Base-by-base conservation (phyloP, 257 asterid genomes). In the Scutellaria galericulata region DNA sequence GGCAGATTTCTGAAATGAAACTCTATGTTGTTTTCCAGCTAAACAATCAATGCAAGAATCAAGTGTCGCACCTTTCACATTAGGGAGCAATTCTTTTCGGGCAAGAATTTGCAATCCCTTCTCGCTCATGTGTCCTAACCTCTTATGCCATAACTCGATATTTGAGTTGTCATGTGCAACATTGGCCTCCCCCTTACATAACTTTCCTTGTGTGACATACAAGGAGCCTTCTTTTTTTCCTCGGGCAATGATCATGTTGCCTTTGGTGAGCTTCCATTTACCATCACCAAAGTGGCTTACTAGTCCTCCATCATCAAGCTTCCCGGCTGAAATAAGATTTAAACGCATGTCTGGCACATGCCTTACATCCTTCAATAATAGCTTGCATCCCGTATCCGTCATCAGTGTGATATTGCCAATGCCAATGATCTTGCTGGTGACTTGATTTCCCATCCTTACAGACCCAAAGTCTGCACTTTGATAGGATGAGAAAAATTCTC, bases 221-320 rank as follows among this genome's bases (percentile, higher is more conserved):
- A 70, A 14, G 13, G 42, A 5, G 11, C 42, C n/a, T 6, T 3
- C 13, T 12, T 55, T 70, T 5, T 0, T 40, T 42, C 75, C 56
- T 70, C 20, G 58, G 14, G 22, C 67, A 13, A 12, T 13, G 10
- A 58, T 20, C 44, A 70, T 13, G 3, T 27, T 52, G 9, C 58
- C 44, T 57, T 12, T 55, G 9, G 75, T 7, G 11, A 70, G 75
- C 56, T 70, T 70, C 58, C 58, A 70, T 42, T 57, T 54, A 6
- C 66, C 27, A 40, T 59, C 31, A 22, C 37, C 50, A 14, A 57
- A 57, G 44, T 7, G 10, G 9, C 13, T 70, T 1, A 13, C 5
- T 10, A n/a, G 47, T 0, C 59, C 48, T n/a, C 4, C 64, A 27
- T 62, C 67, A 7, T 77, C 67, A 9, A 70, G 68, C 37, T 18